Evolutionary conservation across 1,284 basidiomycete species (phyloP), one percentile per base, ranked within the genome.

Genomic region (Apiotrichum veenhuisii): DNA sequence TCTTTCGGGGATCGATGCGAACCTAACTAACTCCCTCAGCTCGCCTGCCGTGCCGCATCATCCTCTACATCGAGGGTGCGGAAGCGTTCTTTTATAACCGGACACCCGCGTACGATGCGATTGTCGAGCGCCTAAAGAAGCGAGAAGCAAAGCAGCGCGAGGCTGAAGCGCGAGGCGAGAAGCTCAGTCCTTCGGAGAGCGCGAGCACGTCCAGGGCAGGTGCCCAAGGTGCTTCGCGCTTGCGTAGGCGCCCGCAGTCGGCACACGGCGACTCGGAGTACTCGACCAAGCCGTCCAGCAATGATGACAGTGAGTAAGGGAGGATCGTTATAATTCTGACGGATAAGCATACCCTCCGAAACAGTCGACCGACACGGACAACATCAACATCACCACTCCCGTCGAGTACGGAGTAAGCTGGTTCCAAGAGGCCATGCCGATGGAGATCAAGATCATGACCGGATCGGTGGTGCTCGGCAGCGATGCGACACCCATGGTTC

Each of bases 61-160:
- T 87, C 51, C 72, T 91, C 26, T 85, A 85, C 9, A 69, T 89
- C 5, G 84, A 93, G 64, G 93, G 93, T 22, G 80, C 92, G 37
- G 91, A 97, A 75, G 90, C 88, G 85, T 90, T 90, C 74, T 73
- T 95, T 47, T 95, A 90, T 77, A 97, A 96, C 74, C 81, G 86
- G 54, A 93, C 89, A 1, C 83, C 89, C 3, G 86, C 90, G 7
- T 95, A 88, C 73, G 90, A 97, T 68, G 82, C 83, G 54, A 91
- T 97, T 45, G 77, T 93, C 22, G 82, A 86, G 27, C 84, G 88
- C 65, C 85, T 92, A 81, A 82, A 82, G 58, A 73, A 73, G 56
- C 68, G 71, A 38, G 70, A 72, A 54, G 50, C 34, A 25, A 54
- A 52, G 37, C 26, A 51, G 27, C 49, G 43, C 5, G 43, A 34